Evolutionary conservation across 805 yeast genomes (phyloP).

Genomic region (Vanderwaltozyma yarrowii): DNA sequence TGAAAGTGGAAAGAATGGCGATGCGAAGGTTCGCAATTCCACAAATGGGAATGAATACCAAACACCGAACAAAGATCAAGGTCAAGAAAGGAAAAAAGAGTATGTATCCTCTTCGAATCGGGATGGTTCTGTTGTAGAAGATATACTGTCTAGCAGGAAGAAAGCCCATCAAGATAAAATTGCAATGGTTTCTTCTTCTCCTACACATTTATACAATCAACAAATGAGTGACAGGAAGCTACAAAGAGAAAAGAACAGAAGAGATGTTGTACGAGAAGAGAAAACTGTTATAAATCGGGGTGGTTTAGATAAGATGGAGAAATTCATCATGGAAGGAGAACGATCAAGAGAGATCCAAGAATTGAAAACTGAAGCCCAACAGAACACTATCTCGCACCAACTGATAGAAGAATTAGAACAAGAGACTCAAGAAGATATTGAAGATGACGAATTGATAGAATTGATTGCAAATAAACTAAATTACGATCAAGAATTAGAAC

Average conservation of each 20-base stretch:
- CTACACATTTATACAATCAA: not conserved
- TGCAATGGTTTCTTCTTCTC: not conserved
- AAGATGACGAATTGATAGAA: slow-evolving; percentile 21
- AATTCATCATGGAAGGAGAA: slow-evolving; percentile 20
- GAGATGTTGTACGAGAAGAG: not conserved
- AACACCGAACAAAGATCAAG: no score
- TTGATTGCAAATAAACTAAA: slow-evolving; percentile 10
- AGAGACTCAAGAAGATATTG: slow-evolving; percentile 8
- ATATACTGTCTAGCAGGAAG: not conserved
- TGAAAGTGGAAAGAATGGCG: no score
- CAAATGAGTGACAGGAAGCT: no score
- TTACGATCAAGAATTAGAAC: slow-evolving; percentile 14
- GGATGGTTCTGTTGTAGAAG: not conserved
- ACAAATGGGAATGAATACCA: no score
- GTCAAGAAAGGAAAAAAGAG: no score
- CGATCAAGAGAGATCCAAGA: slow-evolving; percentile 8
- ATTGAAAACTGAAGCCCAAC: slow-evolving; percentile 4
- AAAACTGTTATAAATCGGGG: slow-evolving; percentile 10
- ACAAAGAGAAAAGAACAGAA: not conserved
- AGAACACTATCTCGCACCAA: slow-evolving; percentile 14
- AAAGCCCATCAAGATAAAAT: not conserved
- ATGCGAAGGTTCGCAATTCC: no score
- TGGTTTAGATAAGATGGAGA: slow-evolving; percentile 21
- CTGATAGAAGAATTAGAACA: slow-evolving; percentile 11
- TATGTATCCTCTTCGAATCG: not conserved